Percentiles rank a stretch among this genome's conserved stretches.
These are phyloP conservation scores for Lobulomyces angularis DNA, from an alignment of 192 early-diverging fungal species.

Conservation along the genomic window DNA sequence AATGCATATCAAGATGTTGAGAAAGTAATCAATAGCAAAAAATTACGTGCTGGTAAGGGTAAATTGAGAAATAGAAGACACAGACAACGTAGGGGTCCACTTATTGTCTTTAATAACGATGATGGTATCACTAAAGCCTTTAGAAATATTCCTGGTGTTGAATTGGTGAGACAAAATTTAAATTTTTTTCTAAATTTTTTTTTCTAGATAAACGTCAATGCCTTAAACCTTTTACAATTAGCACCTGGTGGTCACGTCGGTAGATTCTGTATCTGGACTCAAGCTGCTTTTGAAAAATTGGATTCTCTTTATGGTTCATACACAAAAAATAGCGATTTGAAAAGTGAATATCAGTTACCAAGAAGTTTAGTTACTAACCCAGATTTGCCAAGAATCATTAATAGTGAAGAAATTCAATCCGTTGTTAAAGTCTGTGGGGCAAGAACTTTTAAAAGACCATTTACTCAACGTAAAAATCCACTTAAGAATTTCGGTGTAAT, in stretches of 20 bases:
- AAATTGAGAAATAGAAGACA: constrained; percentile 95
- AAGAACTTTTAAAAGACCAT: constrained; percentile 75
- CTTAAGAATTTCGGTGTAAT: constrained; percentile 82
- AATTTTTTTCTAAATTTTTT: not conserved
- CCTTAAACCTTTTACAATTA: constrained; percentile 94
- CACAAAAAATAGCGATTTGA: constrained; percentile 62
- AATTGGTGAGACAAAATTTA: constrained; percentile 43
- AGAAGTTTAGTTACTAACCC: constrained; percentile 78
- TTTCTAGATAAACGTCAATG: constrained; percentile 49
- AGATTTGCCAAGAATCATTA: constrained; percentile 90
- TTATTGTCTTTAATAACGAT: constrained; percentile 91
- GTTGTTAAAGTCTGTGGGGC: constrained; percentile 75
- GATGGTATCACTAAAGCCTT: constrained; percentile 87
- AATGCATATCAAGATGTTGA: constrained; percentile 89
- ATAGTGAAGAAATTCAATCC: constrained; percentile 92
- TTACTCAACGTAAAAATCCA: constrained; percentile 98
- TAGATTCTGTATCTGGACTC: constrained; percentile 98
- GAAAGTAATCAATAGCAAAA: constrained; percentile 90
- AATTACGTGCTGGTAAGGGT: constrained; percentile 90
- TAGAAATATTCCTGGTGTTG: constrained; percentile 98
- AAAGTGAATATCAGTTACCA: constrained; percentile 88
- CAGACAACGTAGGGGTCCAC: constrained; percentile 90
- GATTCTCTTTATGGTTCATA: constrained; percentile 86
- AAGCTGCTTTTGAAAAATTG: constrained; percentile 79
- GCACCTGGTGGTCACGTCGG: constrained; percentile 98